Conservation (phyloP, 495 filamentous ascomycete genomes). For the Evansstolkia leycettana region DNA sequence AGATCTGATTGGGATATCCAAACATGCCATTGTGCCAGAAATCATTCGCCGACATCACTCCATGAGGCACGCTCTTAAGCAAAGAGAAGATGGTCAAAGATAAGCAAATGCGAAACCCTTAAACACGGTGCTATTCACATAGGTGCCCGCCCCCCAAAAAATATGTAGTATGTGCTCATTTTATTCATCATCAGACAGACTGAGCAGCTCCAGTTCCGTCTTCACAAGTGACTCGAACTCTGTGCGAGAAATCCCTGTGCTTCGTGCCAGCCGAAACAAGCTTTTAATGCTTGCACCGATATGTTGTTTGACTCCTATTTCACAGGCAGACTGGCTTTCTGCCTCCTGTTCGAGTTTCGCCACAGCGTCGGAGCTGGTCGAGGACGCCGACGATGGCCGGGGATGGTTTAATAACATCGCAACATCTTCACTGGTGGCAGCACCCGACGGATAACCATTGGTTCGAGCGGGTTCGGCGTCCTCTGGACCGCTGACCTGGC, state of each 20-base stretch:
- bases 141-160: no score
- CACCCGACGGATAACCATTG: constrained; percentile 13
- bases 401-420: constrained; percentile 27
- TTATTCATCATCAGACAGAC: constrained; percentile 57
- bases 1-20: no score
- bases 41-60: no score
- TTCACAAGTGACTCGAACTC: constrained; percentile 76
- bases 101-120: no score
- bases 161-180: no score
- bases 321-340: constrained; percentile 50
- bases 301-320: constrained; percentile 80
- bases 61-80: no score
- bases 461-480: constrained; percentile 7
- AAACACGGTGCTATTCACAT: no score
- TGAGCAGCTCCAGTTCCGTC: constrained; percentile 68
- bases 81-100: no score
- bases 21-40: no score
- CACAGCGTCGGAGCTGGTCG: constrained; percentile 44
- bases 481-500: constrained; percentile 14
- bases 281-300: constrained; percentile 81
- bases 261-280: constrained; percentile 67
- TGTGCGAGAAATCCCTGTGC: constrained; percentile 64
- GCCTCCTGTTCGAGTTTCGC: constrained; percentile 56
- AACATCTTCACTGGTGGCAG: constrained; percentile 10
- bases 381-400: constrained; percentile 37